Percentiles rank a stretch among this genome's conserved stretches.
phyloP scores from a whole-genome alignment of 169 alveolate species.

The Perkinsus marinus region DNA sequence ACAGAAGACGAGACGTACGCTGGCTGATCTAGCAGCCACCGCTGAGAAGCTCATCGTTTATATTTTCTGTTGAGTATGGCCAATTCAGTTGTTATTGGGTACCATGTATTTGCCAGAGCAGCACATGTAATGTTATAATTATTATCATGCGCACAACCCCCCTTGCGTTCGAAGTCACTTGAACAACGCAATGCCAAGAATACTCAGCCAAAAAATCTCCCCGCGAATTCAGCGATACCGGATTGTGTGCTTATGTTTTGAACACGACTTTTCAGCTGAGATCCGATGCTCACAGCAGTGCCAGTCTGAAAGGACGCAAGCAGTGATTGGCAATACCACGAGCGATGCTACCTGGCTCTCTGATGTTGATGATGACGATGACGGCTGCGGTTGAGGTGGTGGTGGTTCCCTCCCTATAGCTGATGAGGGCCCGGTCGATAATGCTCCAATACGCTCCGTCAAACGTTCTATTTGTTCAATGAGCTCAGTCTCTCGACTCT shows the following conservation, averaged over 20 bases:
- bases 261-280: background rate
- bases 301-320: background rate
- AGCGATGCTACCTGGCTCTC: background rate
- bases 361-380: no score
- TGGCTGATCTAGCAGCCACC: background rate
- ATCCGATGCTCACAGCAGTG: background rate
- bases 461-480: background rate
- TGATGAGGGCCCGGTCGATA: background rate
- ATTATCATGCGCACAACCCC: background rate
- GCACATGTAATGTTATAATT: background rate
- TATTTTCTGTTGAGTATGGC: background rate
- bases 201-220: background rate
- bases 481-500: background rate
- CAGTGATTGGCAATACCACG: background rate
- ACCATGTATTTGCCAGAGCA: no score
- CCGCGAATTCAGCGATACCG: background rate
- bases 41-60: background rate
- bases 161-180: background rate
- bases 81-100: no score
- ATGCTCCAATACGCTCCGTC: background rate
- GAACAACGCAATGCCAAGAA: background rate
- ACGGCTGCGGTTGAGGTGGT: background rate
- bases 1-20: conserved; percentile 24
- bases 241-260: background rate
- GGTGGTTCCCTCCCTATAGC: background rate